Evolutionary conservation across 768 basidiomycete genomes (phyloP).

Genomic region (Gloeostereum incarnatum): DNA sequence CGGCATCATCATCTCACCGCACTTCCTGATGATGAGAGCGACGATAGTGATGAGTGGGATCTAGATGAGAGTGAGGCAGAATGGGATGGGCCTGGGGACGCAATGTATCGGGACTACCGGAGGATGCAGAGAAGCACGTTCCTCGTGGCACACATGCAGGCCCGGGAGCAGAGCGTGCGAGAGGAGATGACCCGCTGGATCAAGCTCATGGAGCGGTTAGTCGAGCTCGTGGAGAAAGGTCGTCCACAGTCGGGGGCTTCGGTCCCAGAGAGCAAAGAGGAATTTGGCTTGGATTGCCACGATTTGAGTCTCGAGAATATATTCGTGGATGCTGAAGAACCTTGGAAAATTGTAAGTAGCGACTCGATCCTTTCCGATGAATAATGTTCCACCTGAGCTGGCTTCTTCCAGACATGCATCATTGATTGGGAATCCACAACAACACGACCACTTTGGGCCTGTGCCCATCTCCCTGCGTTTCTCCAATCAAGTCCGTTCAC

Average conservation of each 20-base stretch:
- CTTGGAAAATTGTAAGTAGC: slow-evolving; percentile 57
- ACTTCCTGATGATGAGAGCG: slow-evolving; percentile 64
- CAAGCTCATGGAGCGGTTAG: slow-evolving; percentile 54
- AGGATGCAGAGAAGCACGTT: slow-evolving; percentile 76
- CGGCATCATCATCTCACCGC: slow-evolving; percentile 61
- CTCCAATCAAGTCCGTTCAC: slow-evolving; percentile 73
- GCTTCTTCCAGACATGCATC: slow-evolving; percentile 55
- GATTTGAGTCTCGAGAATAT: slow-evolving; percentile 81
- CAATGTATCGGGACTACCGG: slow-evolving; percentile 77
- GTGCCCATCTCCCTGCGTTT: slow-evolving; percentile 75
- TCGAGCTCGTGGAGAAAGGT: slow-evolving; percentile 15
- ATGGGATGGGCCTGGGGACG: slow-evolving; percentile 69
- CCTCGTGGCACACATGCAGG: slow-evolving; percentile 57
- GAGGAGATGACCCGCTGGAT: slow-evolving; percentile 69
- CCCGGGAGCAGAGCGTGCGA: slow-evolving; percentile 53
- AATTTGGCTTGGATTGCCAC: slow-evolving; percentile 78
- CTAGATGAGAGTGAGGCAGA: slow-evolving; percentile 74
- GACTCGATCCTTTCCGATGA: slow-evolving; percentile 5
- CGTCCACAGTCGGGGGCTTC: slow-evolving; percentile 10
- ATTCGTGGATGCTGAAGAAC: slow-evolving; percentile 66
- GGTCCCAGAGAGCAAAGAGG: slow-evolving; percentile 32
- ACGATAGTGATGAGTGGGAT: slow-evolving; percentile 74
- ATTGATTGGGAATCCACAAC: slow-evolving; percentile 94
- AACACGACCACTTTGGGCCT: slow-evolving; percentile 77
- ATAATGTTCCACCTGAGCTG: not conserved